Percentiles rank a stretch among this genome's conserved stretches.
These are phyloP conservation scores for Beauveria rudraprayagi DNA, from an alignment of 2,329 filamentous ascomycete species.

Conservation along the genomic window DNA sequence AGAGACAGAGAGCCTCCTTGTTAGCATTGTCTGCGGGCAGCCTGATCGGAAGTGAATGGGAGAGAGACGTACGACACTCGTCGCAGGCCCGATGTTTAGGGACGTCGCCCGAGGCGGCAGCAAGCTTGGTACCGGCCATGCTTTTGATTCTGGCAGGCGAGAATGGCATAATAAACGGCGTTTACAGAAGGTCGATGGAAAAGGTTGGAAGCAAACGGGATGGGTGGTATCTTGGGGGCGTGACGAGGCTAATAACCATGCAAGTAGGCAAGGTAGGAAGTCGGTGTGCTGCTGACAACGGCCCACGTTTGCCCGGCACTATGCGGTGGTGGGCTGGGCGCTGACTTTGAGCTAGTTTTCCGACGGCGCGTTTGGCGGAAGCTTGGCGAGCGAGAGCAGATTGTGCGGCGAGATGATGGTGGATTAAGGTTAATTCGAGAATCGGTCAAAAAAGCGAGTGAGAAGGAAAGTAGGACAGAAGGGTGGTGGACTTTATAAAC, in stretches of 20 bases:
- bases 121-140: background rate
- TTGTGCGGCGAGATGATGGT: background rate
- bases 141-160: background rate
- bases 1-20: background rate
- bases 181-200: background rate
- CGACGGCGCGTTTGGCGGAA: background rate
- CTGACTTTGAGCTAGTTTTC: background rate
- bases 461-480: background rate
- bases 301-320: background rate
- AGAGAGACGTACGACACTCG: slow-evolving; percentile 51
- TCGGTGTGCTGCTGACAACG: background rate
- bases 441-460: background rate
- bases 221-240: background rate
- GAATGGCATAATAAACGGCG: background rate
- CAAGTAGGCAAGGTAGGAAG: background rate
- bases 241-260: background rate
- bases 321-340: too few species aligned
- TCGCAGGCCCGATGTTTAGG: slow-evolving; percentile 56
- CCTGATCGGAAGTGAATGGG: background rate
- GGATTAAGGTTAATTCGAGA: background rate
- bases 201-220: background rate
- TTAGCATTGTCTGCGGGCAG: background rate
- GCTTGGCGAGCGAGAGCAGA: too few species aligned
- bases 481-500: background rate
- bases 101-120: slow-evolving; percentile 14